Percentiles rank a stretch among this genome's conserved stretches.
These are phyloP conservation scores for Narthecium ossifragum DNA, from an alignment of 106 monocot genomes.

Conservation along the genomic window DNA sequence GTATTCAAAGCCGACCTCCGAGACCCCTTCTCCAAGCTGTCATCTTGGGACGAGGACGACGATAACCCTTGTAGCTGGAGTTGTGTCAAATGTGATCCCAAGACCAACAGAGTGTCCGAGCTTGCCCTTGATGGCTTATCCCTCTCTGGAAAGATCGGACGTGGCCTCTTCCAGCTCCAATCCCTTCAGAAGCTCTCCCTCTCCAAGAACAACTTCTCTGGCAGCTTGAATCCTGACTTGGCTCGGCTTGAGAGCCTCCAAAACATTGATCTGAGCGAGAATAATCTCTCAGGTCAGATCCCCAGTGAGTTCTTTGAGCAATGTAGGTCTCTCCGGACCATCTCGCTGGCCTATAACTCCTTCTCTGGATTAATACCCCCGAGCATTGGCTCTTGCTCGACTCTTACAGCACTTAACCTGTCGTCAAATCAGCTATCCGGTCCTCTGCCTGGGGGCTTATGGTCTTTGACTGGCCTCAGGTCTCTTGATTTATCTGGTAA, in stretches of 20 bases:
- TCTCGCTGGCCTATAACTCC: slow-evolving; percentile 43
- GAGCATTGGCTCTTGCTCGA: slow-evolving; percentile 43
- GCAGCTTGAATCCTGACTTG: slow-evolving; percentile 40
- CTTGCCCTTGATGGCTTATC: slow-evolving; percentile 51
- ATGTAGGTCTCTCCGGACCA: slow-evolving; percentile 31
- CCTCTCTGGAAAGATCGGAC: slow-evolving; percentile 72
- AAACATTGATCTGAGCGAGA: slow-evolving; percentile 56
- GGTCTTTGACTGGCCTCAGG: slow-evolving; percentile 43
- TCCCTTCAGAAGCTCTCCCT: slow-evolving; percentile 59
- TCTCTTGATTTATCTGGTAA: slow-evolving; percentile 78
- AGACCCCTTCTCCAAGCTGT: slow-evolving; percentile 58
- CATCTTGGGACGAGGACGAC: slow-evolving; percentile 89
- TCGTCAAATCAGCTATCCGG: slow-evolving; percentile 65
- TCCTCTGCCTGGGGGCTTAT: slow-evolving; percentile 38
- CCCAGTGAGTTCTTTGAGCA: slow-evolving; percentile 48
- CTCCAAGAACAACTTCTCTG: slow-evolving; percentile 73
- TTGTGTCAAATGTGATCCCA: slow-evolving; percentile 60
- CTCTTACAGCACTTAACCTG: slow-evolving; percentile 48
- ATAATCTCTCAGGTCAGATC: slow-evolving; percentile 53
- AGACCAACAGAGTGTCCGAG: slow-evolving; percentile 36
- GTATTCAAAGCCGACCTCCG: slow-evolving; percentile 80
- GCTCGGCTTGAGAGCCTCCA: slow-evolving; percentile 29
- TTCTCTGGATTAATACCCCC: slow-evolving; percentile 39
- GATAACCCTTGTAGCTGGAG: slow-evolving; percentile 60
- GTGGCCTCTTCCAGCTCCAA: slow-evolving; percentile 74